Evolutionary conservation across 352 stramenopile species (phyloP).

Genomic region (Globisporangium ultimum): DNA sequence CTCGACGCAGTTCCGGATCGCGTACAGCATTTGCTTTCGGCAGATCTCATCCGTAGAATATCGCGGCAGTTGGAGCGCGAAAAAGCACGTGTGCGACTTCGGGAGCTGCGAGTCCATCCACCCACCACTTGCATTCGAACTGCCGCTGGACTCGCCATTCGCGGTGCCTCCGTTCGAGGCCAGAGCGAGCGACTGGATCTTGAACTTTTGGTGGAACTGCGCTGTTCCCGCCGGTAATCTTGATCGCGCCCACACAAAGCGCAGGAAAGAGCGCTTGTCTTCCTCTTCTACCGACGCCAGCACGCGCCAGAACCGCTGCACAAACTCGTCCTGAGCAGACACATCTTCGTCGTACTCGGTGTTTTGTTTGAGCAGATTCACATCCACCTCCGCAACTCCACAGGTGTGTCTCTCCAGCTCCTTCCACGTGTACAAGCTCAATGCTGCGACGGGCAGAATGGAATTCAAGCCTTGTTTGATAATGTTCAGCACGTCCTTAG

Average conservation of each 20-base stretch:
- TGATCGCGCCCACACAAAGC: conserved; percentile 82
- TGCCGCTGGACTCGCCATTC: neutral
- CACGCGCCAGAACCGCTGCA: conserved; percentile 80
- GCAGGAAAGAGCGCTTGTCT: conserved; percentile 71
- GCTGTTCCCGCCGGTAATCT: conserved; percentile 50
- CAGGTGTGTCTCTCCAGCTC: conserved; percentile 77
- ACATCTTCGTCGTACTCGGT: conserved; percentile 86
- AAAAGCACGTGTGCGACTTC: conserved; percentile 89
- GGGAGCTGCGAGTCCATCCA: conserved; percentile 66
- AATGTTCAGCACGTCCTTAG: conserved; percentile 49
- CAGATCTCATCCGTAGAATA: conserved; percentile 81
- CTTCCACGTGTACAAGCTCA: conserved; percentile 54
- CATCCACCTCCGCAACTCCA: conserved; percentile 67
- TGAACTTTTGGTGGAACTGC: conserved; percentile 85
- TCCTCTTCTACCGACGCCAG: conserved; percentile 53
- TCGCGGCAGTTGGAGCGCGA: conserved; percentile 71
- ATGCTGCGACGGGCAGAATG: conserved; percentile 62
- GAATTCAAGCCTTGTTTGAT: conserved; percentile 74
- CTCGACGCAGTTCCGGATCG: conserved; percentile 83
- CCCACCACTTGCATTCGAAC: conserved; percentile 4
- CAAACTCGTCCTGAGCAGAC: conserved; percentile 51
- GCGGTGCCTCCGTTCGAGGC: neutral
- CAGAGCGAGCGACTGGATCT: conserved; percentile 66
- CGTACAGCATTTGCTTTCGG: conserved; percentile 66
- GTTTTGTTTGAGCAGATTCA: conserved; percentile 64